Evolutionary conservation across 345 rosid species (phyloP).

Genomic region (Moricandia arvensis): DNA sequence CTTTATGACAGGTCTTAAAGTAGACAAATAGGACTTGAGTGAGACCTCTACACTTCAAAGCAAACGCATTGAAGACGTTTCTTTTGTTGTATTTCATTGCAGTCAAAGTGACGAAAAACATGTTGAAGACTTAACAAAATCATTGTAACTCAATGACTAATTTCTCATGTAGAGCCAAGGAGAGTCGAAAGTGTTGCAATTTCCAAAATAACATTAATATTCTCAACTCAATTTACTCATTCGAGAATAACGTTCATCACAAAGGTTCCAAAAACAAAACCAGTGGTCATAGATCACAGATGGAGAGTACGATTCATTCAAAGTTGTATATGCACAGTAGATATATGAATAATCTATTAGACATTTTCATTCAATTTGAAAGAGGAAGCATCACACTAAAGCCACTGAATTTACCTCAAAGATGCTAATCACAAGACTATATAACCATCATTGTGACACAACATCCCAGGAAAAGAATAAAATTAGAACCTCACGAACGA

Average conservation of each 20-base stretch:
- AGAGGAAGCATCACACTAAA: conserved; percentile 6
- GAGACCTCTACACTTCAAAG: neutral
- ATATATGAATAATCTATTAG: conserved; percentile 22
- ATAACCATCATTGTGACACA: conserved; percentile 34
- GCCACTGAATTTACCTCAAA: conserved; percentile 12
- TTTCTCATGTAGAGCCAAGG: too few relatives aligned
- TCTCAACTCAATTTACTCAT: too few relatives aligned
- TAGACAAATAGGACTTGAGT: neutral
- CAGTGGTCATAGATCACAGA: neutral
- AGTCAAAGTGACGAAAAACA: too few relatives aligned
- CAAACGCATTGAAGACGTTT: neutral
- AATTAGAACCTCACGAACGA: conserved; percentile 38
- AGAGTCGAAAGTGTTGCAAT: too few relatives aligned
- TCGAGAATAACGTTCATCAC: too few relatives aligned
- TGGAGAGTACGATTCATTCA: conserved; percentile 23
- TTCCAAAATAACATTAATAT: too few relatives aligned
- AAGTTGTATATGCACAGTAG: conserved; percentile 25
- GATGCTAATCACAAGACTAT: conserved; percentile 20
- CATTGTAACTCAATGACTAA: too few relatives aligned
- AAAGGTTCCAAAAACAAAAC: too few relatives aligned
- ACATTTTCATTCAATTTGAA: conserved; percentile 7
- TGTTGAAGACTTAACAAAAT: too few relatives aligned
- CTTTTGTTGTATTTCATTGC: too few relatives aligned
- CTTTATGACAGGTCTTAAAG: neutral
- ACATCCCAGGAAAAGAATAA: conserved; percentile 47